Evolutionary conservation across 1,139 yeast genomes (phyloP), one percentile per base, ranked within the genome.

Genomic region (Sugiyamaella sp.): DNA sequence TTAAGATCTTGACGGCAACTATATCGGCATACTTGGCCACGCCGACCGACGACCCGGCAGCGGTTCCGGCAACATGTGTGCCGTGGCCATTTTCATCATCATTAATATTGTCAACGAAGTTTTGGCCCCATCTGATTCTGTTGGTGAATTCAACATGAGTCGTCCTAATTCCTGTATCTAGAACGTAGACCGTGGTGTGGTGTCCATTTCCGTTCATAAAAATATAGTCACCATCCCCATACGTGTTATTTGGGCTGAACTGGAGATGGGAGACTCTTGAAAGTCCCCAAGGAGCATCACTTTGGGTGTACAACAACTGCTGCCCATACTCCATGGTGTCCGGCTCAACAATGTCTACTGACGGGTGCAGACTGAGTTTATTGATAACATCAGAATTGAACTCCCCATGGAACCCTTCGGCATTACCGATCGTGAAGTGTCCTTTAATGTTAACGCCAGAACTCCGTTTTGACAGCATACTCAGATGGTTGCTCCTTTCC

Each of bases 251-350:
- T 10, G 32, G 38, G 2, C 47, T 27, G 20, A 67, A 72, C 16
- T 25, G 16, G 24, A 38, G 46, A 54, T 67, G 70, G 25, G 83
- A 78, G 46, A 80, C 72, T 67, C 85, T 72, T 32, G 82, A 80
- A 58, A 81, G 73, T 35, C 85, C 85, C 85, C 84, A 80, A 14
- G 84, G 82, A 46, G 82, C 78, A 14, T 54, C 53, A 21, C 53
- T 49, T 49, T 64, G 65, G 42, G 52, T 55, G 44, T 52, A 80
- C 77, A 59, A 73, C 62, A 54, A 38, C 46, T 59, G 48, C 46
- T 61, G 61, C 12, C 60, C 53, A 4, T 46, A 27, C 27, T 66
- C 69, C 5, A 56, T 32, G 12, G 80, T 74, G 63, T 80, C 84
- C 55, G 70, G 69, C 66, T 80, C 85, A 49, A 80, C 75, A 60